Evolutionary conservation across 345 rosid genomes (phyloP), one percentile per base, ranked within the genome.

Genomic region (Microthlaspi erraticum): DNA sequence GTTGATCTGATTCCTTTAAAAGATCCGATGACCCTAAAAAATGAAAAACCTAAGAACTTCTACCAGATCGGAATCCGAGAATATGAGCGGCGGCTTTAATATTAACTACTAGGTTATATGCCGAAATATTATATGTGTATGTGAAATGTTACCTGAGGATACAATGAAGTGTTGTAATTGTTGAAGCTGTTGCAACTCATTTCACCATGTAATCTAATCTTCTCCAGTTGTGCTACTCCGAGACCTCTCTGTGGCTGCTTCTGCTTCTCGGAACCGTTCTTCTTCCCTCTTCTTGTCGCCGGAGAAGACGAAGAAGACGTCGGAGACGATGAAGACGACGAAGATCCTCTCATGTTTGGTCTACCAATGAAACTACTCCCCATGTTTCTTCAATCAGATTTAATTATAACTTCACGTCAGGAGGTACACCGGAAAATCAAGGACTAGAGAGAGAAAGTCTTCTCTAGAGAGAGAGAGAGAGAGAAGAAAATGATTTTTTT

Each of bases 161-260:
- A 81, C 56, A 79, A 76, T 12, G 86, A 76, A 31, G 88, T 85
- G 54, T 61, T 68, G 19, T 65, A 83, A 70, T 13, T 66, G 58
- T 72, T 68, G 41, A 53, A 68, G 63, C 48, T 64, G 39, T 60
- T 38, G 59, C 70, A 73, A 71, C 81, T 82, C 66, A 88, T 69
- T 70, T 88, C 88, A 10, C 86, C 87, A 45, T 88, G 87, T 83
- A 90, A 77, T 78, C 93, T 88, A 77, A 90, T 88, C 77, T 88
- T 85, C 83, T 95, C 99, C 79, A 95, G 53, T 60, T 95, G 97
- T 79, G 99, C 99, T 42, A 94, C 99, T 14, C 99, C 99, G 20
- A 91, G 96, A 5, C 99, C 97, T 83, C 99, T 88, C 64, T 94
- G 98, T 4, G 99, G 99, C 41, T 88, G 98, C 75, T 87, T 94